Evolutionary conservation across 1,139 yeast species (phyloP), one percentile per base, ranked within the genome.

Genomic region (Wickerhamomyces sp.): DNA sequence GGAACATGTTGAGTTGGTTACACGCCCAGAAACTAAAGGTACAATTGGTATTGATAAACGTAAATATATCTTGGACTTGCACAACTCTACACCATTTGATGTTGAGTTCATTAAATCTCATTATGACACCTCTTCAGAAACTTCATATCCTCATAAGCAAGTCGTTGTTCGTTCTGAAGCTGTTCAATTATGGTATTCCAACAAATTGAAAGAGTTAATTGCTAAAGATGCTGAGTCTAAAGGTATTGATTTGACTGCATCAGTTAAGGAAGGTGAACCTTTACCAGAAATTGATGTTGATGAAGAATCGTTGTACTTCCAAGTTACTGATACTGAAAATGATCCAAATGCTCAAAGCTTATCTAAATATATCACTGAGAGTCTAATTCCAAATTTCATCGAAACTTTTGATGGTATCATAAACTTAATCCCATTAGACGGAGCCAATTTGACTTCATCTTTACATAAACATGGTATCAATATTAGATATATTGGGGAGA

Each of bases 381-480:
- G 68, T 17, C 70, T 88, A 49, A 70, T 89, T 41, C 84, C 86
- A 10, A 78, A 73, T 41, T 78, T 83, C 46, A 68, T 92, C 45
- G 63, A 64, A 12, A 85, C 76, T 28, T 56, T 78, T 40, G 69
- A 68, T 30, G 59, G 81, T 38, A 62, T 67, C 16, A 52, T 58
- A 5, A 72, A 77, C 16, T 67, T 69, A 37, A 67, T 73, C 31
- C 96, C 96, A 35, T 70, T 86, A 45, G 96, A 88, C 57, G 96
- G 97, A 46, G 59, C 65, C 5, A 92, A 89, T 53, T 74, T 92
- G 54, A 68, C 88, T 24, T 68, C 71, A 31, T 61, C 73, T 40
- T 64, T 92, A 63, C 98, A 92, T 63, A 76, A 76, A 52, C 69
- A 71, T 39, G 98, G 98, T 70, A 82, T 92, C 58, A 90, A 88